Evolutionary conservation across 176 grass and related monocot genomes (phyloP).

Genomic region (Poa pratensis): DNA sequence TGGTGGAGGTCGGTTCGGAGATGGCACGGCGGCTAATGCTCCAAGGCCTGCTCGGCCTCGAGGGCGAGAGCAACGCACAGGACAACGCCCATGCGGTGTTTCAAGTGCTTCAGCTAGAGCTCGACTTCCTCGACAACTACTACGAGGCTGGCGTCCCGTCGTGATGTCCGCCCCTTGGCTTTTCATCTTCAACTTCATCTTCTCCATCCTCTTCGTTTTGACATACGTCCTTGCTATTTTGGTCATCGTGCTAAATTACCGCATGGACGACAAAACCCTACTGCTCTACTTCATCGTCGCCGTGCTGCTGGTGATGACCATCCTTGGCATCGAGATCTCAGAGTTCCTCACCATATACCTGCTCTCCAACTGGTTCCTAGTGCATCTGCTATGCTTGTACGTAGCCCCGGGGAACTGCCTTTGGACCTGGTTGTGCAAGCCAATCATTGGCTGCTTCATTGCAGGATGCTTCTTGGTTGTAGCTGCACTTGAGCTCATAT

Average conservation of each 20-base stretch:
- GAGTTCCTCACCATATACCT: not conserved
- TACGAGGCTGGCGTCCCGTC: not conserved
- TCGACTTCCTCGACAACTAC: conserved; percentile 36
- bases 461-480: not conserved
- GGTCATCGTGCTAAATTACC: not conserved
- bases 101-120: not conserved
- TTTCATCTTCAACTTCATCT: not conserved
- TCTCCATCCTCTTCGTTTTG: not conserved
- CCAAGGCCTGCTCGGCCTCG: not conserved
- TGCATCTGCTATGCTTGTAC: conserved; percentile 25
- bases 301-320: not conserved
- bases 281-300: not conserved
- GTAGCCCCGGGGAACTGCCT: not conserved
- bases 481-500: not conserved
- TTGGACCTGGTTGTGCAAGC: fast-evolving
- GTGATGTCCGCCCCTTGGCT: conserved; percentile 9
- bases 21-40: not conserved
- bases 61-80: fast-evolving
- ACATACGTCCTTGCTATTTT: not conserved
- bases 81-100: not conserved
- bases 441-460: not conserved
- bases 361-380: conserved; percentile 26
- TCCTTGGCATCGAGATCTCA: not conserved
- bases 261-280: not conserved
- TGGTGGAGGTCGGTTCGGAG: not conserved